Conservation (phyloP, 1,284 basidiomycete genomes). For the Ganoderma lingzhi region DNA sequence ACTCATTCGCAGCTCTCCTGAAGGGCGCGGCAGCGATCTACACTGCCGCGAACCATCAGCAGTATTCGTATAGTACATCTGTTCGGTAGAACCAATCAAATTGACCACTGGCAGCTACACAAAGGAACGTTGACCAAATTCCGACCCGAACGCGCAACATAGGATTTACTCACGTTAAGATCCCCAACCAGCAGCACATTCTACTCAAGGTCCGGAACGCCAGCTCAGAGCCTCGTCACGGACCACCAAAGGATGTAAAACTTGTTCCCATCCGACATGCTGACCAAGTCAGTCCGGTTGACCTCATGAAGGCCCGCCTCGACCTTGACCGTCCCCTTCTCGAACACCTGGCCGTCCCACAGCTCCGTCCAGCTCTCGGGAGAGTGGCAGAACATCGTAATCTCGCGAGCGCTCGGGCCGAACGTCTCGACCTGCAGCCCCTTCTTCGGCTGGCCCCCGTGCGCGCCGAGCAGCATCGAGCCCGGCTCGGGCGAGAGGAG, state of each 20-base stretch:
- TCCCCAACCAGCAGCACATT: not conserved
- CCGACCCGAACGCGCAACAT: no score
- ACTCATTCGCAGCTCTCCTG: no score
- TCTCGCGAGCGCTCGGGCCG: not conserved
- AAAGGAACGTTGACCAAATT: not conserved
- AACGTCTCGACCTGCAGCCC: slow-evolving; percentile 31
- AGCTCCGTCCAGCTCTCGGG: slow-evolving; percentile 51
- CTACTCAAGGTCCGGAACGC: not conserved
- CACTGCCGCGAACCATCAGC: slow-evolving; percentile 68
- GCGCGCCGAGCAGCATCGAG: slow-evolving; percentile 47
- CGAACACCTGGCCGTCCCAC: slow-evolving; percentile 53
- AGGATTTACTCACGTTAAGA: not conserved
- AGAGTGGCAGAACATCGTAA: slow-evolving; percentile 41
- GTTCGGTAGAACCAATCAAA: not conserved
- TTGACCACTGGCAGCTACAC: not conserved
- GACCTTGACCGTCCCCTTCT: slow-evolving; percentile 47
- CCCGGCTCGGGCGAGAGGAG: slow-evolving; percentile 49
- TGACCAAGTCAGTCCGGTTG: not conserved
- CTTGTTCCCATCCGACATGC: slow-evolving; percentile 12
- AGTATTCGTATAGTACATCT: not conserved
- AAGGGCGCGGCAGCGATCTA: slow-evolving; percentile 53
- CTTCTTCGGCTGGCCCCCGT: slow-evolving; percentile 37
- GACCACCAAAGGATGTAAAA: slow-evolving; percentile 39
- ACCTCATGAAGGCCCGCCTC: slow-evolving; percentile 32
- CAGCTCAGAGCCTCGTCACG: slow-evolving; percentile 36